Conservation (phyloP, 495 filamentous ascomycete genomes). For the Recurvomyces mirabilis region DNA sequence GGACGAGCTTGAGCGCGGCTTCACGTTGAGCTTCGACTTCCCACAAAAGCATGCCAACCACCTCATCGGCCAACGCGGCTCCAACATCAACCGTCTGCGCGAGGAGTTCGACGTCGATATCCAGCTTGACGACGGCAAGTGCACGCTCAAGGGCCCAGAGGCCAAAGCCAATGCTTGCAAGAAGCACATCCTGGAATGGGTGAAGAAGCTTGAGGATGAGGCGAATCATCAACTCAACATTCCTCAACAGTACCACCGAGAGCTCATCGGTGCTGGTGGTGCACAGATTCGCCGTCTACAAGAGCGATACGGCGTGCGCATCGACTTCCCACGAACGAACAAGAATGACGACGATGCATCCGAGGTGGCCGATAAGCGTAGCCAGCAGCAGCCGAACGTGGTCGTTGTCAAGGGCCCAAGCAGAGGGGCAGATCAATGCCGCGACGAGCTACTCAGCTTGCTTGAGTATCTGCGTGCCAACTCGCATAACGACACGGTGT, state of each 20-base stretch:
- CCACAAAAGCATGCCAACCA: conserved; percentile 88
- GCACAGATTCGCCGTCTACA: conserved; percentile 59
- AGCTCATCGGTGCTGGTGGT: conserved; percentile 55
- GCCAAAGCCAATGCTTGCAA: conserved; percentile 76
- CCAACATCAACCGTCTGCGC: conserved; percentile 88
- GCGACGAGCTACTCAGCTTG: conserved; percentile 77
- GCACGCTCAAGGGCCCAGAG: conserved; percentile 60
- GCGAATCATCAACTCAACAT: conserved; percentile 77
- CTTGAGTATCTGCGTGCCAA: conserved; percentile 80
- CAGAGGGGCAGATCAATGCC: conserved; percentile 79
- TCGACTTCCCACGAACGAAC: conserved; percentile 80
- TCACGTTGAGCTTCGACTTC: conserved; percentile 76
- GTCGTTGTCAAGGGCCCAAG: conserved; percentile 83
- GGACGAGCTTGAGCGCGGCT: conserved; percentile 80
- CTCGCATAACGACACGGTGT: conserved; percentile 62
- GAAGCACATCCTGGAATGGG: conserved; percentile 60
- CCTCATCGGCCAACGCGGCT: conserved; percentile 82
- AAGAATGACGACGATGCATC: conserved; percentile 45
- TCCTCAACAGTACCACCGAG: conserved; percentile 74
- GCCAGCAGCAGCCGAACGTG: conserved; percentile 73
- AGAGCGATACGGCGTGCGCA: conserved; percentile 78
- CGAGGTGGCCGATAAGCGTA: conserved; percentile 58
- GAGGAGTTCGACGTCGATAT: conserved; percentile 98
- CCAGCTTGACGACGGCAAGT: conserved; percentile 63
- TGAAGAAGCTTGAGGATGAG: conserved; percentile 76